Evolutionary conservation across 2,329 filamentous ascomycete species (phyloP), one percentile per base, ranked within the genome.

Genomic region (Fusarium gaditjirri): DNA sequence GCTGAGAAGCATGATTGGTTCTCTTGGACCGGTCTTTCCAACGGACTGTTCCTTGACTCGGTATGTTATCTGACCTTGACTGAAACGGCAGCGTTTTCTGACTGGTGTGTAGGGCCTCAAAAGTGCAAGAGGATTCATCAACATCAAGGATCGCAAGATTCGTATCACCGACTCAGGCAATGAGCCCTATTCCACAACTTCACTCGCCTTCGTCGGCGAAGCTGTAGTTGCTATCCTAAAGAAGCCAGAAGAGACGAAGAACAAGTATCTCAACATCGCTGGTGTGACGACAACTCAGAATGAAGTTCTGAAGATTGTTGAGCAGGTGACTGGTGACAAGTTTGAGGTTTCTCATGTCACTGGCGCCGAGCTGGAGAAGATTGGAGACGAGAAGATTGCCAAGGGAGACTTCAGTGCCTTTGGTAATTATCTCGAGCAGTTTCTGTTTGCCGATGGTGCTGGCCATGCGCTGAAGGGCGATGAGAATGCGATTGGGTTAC

Each of bases 321-420:
- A 67, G 21, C 2, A 43, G 13, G 1, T 43, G 2, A 67, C 63
- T 16, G 54, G 63, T 3, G 63, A 68, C 4, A 67, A 61, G 13
- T 67, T 67, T 14, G 62, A 54, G 11, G 25, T 68, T 7, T 41
- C 13, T 11, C 46, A 38, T 6, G n/a, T 49, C 7, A 61, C 41
- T 13, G 8, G 47, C n/a, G n/a, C 62, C 5, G 35, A 41, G 1
- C 29, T 43, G 8, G 64, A 67, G 6, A 67, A 17, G 6, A 29
- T n/a, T 6, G 62, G 64, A 14, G 64, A 68, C 10, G 54, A 67
- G 8, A 67, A 67, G 41, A 38, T 68, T 38, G 41, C 54, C 0
- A 54, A 49, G 3, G 54, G 55, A 13, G 64, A 67, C 4, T 67
- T 54, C 2, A 68, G 64, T 35, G 63, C 64, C 8, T 67, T 67